Percentiles rank a stretch among this genome's conserved stretches.
These are phyloP conservation scores for Epichloe amarillans DNA, from an alignment of 2,329 filamentous ascomycete genomes.

Conservation along the genomic window DNA sequence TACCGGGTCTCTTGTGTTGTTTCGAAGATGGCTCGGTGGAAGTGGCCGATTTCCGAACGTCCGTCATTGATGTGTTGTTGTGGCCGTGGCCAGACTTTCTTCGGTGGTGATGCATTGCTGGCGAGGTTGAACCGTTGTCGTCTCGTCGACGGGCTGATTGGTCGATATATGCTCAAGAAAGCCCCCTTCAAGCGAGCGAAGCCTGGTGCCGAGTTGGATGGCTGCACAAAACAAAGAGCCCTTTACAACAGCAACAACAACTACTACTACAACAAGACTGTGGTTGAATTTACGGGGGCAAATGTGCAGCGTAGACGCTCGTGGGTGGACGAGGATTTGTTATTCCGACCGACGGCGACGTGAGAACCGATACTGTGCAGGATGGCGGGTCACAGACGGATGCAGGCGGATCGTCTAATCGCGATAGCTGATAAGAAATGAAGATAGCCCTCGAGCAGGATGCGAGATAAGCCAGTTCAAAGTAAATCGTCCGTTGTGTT, in stretches of 20 bases:
- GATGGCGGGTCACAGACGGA: background rate
- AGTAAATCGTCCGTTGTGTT: background rate
- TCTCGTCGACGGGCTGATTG: slow-evolving; percentile 1
- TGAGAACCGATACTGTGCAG: background rate
- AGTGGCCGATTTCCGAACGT: slow-evolving; percentile 37
- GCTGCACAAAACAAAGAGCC: too few relatives aligned
- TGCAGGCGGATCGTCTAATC: background rate
- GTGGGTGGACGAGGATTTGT: too few relatives aligned
- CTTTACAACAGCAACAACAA: too few relatives aligned
- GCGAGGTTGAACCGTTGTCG: slow-evolving; percentile 1
- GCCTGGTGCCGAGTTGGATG: background rate
- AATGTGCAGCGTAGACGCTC: too few relatives aligned
- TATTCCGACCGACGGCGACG: too few relatives aligned
- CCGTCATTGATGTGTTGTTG: slow-evolving; percentile 39
- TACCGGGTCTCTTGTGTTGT: slow-evolving; percentile 33
- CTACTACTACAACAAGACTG: background rate
- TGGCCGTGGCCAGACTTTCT: slow-evolving; percentile 42
- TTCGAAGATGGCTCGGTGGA: slow-evolving; percentile 30
- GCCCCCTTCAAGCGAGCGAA: background rate
- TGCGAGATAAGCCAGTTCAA: slow-evolving; percentile 1
- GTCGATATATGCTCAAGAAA: slow-evolving; percentile 2
- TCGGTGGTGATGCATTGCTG: slow-evolving; percentile 41
- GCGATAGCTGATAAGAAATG: background rate
- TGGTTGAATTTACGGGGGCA: background rate
- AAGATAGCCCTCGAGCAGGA: background rate